Conservation (phyloP, 306 rosid species). For the Mimosa pudica region DNA sequence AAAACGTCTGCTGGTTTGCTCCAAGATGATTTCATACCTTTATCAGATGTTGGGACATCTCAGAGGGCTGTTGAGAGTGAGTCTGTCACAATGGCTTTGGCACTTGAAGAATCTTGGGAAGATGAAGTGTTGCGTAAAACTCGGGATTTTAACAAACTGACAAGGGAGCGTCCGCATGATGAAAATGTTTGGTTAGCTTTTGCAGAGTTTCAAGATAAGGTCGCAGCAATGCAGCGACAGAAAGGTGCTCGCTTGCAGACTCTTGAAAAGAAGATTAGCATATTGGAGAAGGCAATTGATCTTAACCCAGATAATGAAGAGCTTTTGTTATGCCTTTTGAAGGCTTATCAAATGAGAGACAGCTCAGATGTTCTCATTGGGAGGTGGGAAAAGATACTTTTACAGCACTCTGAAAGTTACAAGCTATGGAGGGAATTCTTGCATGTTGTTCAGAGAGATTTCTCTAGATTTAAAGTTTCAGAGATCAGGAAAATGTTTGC, state of each 20-base stretch:
- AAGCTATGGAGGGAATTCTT: conserved; percentile 90
- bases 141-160: conserved; percentile 77
- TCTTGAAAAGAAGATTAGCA: conserved; percentile 92
- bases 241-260: conserved; percentile 97
- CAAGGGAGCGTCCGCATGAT: conserved; percentile 85
- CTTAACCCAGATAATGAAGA: conserved; percentile 85
- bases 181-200: conserved; percentile 81
- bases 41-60: conserved; percentile 53
- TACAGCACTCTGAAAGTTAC: conserved; percentile 69
- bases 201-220: conserved; percentile 88
- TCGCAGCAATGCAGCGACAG: conserved; percentile 83
- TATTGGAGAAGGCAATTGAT: conserved; percentile 89
- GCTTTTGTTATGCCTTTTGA: conserved; percentile 75
- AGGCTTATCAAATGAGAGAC: conserved; percentile 80
- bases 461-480: conserved; percentile 91
- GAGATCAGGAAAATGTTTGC: conserved; percentile 85
- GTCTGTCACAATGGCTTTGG: conserved; percentile 37
- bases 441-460: conserved; percentile 79
- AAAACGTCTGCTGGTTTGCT: conserved; percentile 35
- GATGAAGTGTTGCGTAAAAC: conserved; percentile 83
- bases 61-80: conserved; percentile 40
- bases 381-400: conserved; percentile 88
- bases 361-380: conserved; percentile 70
- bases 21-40: conserved; percentile 69
- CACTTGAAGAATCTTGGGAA: conserved; percentile 92